Base-by-base conservation (phyloP, 768 basidiomycete genomes). In the Panellus pusillus region DNA sequence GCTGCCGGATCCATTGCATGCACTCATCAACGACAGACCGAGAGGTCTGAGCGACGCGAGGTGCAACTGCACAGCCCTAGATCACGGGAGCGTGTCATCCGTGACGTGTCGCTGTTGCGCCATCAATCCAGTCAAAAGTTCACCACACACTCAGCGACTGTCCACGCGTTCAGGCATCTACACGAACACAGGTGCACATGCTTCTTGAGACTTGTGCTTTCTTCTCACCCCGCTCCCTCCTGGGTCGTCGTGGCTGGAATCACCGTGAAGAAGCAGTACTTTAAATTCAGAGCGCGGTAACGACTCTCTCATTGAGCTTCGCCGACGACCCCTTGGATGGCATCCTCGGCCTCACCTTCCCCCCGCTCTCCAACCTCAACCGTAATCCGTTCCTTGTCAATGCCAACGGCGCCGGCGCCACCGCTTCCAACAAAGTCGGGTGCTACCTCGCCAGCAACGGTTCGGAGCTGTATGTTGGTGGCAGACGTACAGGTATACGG, bases 391-490 rank as follows among this genome's bases (percentile, higher is more conserved):
- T 74, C 57, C 77, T 78, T 62, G 67, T 74, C 54, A 75, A 72
- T 7, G 71, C 79, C 47, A 47, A 76, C 31, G 60, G 65, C 2
- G 63, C 73, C 29, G 69, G 66, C 13, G 52, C 57, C 18, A 63
- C 70, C 12, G 32, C 66, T 3, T 59, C 71, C 27, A 63, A 69
- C 44, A 64, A 71, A 40, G 81, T 83, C 56, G 71, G 72, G 19
- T 74, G 82, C 61, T 72, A 75, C 44, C 70, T 82, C 46, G 63
- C 73, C 14, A 24, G 66, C 28, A 66, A 66, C 18, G 70, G 66
- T 31, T 72, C 76, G 20, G 79, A 81, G 65, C 73, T 86, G 18
- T 76, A 67, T 54, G 65, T 86, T 42, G 82, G 82, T 13, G 83
- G 79, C 24, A 86, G 63, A 50, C 62, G 8, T 58, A 57, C n/a